Evolutionary conservation across 306 rosid species (phyloP).

Genomic region (Styphnolobium japonicum): DNA sequence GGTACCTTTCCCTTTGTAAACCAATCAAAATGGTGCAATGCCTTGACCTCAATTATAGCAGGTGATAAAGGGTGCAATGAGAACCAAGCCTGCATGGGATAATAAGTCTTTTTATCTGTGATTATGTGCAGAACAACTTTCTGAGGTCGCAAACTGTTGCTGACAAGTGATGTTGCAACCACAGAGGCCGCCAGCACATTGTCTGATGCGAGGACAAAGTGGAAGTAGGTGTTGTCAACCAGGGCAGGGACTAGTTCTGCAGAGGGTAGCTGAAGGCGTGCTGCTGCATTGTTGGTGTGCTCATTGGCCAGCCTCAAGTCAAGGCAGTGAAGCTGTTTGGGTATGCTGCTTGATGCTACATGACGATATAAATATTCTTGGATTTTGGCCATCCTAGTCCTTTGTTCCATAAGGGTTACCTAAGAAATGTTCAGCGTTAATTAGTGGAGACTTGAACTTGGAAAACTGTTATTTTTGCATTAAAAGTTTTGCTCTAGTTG

Average conservation of each 20-base stretch:
- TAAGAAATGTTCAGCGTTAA: conserved; percentile 18
- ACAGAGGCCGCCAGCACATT: conserved; percentile 91
- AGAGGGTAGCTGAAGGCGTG: conserved; percentile 87
- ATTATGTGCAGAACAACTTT: conserved; percentile 81
- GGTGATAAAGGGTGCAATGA: conserved; percentile 81
- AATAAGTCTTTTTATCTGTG: conserved; percentile 87
- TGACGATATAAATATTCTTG: conserved; percentile 85
- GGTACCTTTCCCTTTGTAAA: conserved; percentile 92
- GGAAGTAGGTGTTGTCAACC: conserved; percentile 80
- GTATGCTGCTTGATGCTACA: conserved; percentile 89
- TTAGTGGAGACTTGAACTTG: background rate
- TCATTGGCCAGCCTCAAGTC: conserved; percentile 75
- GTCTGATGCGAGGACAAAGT: conserved; percentile 93
- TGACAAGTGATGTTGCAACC: conserved; percentile 83
- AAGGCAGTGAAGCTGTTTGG: conserved; percentile 92
- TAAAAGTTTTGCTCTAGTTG: background rate
- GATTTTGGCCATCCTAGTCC: conserved; percentile 80
- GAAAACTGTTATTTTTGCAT: background rate
- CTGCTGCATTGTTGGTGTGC: conserved; percentile 81
- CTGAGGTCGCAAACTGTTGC: conserved; percentile 63
- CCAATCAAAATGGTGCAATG: conserved; percentile 99
- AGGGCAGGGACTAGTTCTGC: conserved; percentile 92
- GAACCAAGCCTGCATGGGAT: conserved; percentile 99
- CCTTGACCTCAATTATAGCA: conserved; percentile 94
- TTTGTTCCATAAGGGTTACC: conserved; percentile 70